Evolutionary conservation across 306 rosid genomes (phyloP).

Genomic region (Echinosophora koreensis): DNA sequence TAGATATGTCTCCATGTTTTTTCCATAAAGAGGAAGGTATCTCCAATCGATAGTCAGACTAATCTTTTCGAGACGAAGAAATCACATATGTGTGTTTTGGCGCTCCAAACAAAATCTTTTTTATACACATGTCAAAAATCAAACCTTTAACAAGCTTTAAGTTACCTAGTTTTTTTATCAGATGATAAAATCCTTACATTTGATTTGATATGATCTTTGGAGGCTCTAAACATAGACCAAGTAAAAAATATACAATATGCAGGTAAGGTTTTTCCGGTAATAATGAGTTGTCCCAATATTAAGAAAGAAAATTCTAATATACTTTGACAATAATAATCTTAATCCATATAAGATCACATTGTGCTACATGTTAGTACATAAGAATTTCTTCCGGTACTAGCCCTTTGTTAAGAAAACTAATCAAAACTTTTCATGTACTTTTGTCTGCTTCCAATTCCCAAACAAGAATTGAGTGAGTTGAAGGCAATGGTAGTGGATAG

Average conservation of each 20-base stretch:
- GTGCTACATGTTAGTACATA: not conserved
- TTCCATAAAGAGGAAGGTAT: no score
- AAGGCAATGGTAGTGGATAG: not conserved
- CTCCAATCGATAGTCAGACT: no score
- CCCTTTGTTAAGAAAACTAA: not conserved
- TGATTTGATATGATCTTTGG: no score
- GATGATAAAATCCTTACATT: no score
- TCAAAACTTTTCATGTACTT: not conserved
- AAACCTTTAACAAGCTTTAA: no score
- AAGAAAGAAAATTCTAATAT: not conserved
- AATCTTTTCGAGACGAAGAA: no score
- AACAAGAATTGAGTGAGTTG: conserved; percentile 11
- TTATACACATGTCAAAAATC: no score
- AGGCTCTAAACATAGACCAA: not conserved
- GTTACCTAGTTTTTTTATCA: no score
- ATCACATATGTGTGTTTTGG: no score
- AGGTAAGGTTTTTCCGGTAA: not conserved
- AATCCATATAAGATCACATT: no score
- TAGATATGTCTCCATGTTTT: no score
- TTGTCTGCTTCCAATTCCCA: not conserved
- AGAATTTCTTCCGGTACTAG: not conserved
- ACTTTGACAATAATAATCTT: not conserved
- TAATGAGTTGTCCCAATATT: not conserved
- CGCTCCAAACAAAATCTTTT: no score
- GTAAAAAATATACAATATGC: not conserved